A percentile compares a stretch with the other conserved stretches of the same genome.
phyloP scores from a whole-genome alignment of 768 basidiomycete genomes.

The Cantharellus anzutake region DNA sequence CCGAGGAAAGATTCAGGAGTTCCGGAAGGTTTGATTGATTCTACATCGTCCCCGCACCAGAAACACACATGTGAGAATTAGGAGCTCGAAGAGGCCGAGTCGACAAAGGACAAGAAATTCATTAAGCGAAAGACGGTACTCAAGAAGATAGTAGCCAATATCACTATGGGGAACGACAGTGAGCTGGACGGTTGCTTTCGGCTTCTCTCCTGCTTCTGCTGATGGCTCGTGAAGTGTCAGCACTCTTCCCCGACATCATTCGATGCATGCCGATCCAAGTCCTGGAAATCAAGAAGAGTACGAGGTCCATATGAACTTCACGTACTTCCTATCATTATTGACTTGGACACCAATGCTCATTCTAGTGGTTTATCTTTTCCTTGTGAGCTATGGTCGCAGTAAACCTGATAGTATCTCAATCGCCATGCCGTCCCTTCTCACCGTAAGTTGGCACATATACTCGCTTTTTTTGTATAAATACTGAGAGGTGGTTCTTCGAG shows the following conservation, averaged over 20 bases:
- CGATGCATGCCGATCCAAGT: slow-evolving; percentile 89
- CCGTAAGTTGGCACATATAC: slow-evolving; percentile 28
- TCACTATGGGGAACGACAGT: slow-evolving; percentile 99
- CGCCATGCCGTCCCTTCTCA: slow-evolving; percentile 78
- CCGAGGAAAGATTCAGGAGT: slow-evolving; percentile 78
- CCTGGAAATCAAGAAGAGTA: slow-evolving; percentile 98
- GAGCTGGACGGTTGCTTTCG: slow-evolving; percentile 21
- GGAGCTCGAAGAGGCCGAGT: slow-evolving; percentile 75
- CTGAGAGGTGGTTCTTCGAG: slow-evolving; percentile 8
- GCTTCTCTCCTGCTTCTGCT: slow-evolving; percentile 9
- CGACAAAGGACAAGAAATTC: slow-evolving; percentile 88
- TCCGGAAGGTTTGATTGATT: slow-evolving; percentile 8
- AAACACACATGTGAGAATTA: slow-evolving; percentile 20
- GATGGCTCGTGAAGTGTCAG: slow-evolving; percentile 46
- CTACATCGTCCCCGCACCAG: neutral
- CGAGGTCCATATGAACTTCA: neutral
- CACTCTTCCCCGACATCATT: slow-evolving; percentile 87
- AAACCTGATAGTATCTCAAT: slow-evolving; percentile 87
- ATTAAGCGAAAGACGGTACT: slow-evolving; percentile 81
- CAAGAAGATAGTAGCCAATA: slow-evolving; percentile 97
- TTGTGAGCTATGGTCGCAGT: slow-evolving; percentile 88
- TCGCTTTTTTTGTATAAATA: neutral
- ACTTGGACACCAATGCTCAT: neutral
- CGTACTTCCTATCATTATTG: slow-evolving; percentile 16
- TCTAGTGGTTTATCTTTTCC: slow-evolving; percentile 90